Conservation (phyloP, 495 filamentous ascomycete species). For the Paragyromitra xinjiangensis region DNA sequence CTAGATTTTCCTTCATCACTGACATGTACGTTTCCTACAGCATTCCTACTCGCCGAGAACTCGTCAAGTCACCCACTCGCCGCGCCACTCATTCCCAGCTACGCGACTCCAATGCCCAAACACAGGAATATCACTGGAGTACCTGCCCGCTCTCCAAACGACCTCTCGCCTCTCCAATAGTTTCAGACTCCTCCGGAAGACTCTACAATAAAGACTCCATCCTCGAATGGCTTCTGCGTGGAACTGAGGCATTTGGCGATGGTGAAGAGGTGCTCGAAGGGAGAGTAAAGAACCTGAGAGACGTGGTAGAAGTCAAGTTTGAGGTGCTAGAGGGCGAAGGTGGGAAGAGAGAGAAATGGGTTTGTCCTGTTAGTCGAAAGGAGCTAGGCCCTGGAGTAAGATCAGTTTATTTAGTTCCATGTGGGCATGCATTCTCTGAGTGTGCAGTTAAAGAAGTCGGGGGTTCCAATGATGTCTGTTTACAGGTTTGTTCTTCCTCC, state of each 20-base stretch:
- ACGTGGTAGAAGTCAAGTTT: constrained; percentile 90
- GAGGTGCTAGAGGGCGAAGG: constrained; percentile 64
- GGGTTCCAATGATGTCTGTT: constrained; percentile 61
- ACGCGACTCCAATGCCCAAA: constrained; percentile 85
- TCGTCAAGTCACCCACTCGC: constrained; percentile 87
- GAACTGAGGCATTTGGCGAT: constrained; percentile 66
- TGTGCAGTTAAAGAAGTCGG: constrained; percentile 81
- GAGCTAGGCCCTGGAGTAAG: constrained; percentile 80
- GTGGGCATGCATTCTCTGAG: constrained; percentile 93
- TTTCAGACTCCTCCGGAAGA: constrained; percentile 83
- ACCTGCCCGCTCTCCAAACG: constrained; percentile 85
- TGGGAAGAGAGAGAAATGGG: constrained; percentile 66
- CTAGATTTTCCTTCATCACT: not conserved
- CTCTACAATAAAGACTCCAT: constrained; percentile 96
- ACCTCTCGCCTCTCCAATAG: constrained; percentile 74
- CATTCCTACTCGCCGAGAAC: constrained; percentile 93
- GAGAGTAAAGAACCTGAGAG: constrained; percentile 79
- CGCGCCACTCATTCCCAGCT: constrained; percentile 84
- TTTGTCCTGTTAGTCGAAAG: constrained; percentile 89
- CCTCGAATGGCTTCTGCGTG: constrained; percentile 78
- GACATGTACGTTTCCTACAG: constrained; percentile 57
- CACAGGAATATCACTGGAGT: constrained; percentile 83
- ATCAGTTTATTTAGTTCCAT: constrained; percentile 90
- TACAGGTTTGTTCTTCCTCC: constrained; percentile 63
- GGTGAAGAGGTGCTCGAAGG: constrained; percentile 73